Evolutionary conservation across 75 land plant genomes (phyloP).

Genomic region (Pseudotsuga menziesii): DNA sequence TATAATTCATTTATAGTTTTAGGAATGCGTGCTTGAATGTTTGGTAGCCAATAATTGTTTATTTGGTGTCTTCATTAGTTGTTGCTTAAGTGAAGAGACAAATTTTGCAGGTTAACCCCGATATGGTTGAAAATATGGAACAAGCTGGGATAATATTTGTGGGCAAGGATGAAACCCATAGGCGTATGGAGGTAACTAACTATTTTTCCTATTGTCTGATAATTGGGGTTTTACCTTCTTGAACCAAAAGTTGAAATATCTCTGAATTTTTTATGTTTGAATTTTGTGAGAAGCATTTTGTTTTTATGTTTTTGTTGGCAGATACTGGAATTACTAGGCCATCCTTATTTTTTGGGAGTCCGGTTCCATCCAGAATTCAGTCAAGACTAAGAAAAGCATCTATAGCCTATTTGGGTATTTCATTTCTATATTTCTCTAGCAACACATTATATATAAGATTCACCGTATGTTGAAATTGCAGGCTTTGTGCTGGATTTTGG

Average conservation of each 20-base stretch:
- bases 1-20: neutral
- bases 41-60: neutral
- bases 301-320: conserved; percentile 14
- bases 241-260: neutral
- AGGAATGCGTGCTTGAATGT: neutral
- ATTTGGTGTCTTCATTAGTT: neutral
- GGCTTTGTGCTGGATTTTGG: neutral
- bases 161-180: conserved; percentile 70
- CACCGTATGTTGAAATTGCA: neutral
- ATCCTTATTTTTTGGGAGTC: conserved; percentile 85
- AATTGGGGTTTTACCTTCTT: neutral
- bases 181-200: conserved; percentile 67
- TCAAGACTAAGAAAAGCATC: conserved; percentile 91
- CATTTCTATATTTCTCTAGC: neutral
- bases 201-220: neutral
- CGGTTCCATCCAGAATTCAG: conserved; percentile 96
- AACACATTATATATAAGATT: neutral
- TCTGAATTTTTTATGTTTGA: neutral
- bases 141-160: conserved; percentile 66
- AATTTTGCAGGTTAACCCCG: conserved; percentile 79
- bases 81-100: neutral
- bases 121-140: conserved; percentile 60
- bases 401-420: conserved; percentile 73
- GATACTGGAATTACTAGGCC: conserved; percentile 80
- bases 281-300: neutral